Base-by-base conservation (phyloP, 1,284 basidiomycete species). In the Microbotryum scabiosae region DNA sequence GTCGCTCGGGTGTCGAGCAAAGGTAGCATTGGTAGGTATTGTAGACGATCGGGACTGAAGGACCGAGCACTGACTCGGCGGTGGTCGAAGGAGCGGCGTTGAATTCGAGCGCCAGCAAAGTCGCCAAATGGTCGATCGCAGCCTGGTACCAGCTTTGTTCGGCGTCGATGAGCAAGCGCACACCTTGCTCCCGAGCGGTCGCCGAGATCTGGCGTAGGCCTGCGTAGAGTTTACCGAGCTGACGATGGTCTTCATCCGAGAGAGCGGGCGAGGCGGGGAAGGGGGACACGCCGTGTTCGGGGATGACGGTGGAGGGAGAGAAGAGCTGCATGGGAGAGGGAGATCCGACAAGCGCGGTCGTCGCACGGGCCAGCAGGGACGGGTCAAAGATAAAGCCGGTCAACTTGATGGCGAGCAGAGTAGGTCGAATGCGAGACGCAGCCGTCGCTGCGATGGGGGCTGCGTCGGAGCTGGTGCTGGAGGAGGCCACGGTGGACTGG, bases 91-190 rank as follows among this genome's bases (percentile, higher is more conserved):
- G 36, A 12, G 57, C 51, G 30, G 55, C 59, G 63, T 72, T 73
- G 62, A 68, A 70, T 55, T 72, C 70, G 21, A 65, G 56, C 1
- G 60, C 45, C 26, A 73, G 63, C 10, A 71, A 54, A 49, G 66
- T 59, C 36, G 64, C 58, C 25, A 64, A 64, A n/a, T 65, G 61
- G 57, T 70, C 70, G 49, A 72, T 69, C 59, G 68, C 68, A 21
- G 66, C 65, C 53, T 70, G 69, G 54, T 54, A 71, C 67, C 67
- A 70, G 20, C 67, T 64, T 54, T 73, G 68, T 60, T 73, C 71
- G 20, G 71, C 70, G 51, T 73, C 71, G 47, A 73, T 64, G 23
- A 68, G 61, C 20, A 73, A 60, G 25, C 70, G 60, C 2, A 73
- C 65, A 14, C 70, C 69, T 14, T 60, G 57, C 26, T 53, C 52